Evolutionary conservation across 805 yeast species (phyloP), one percentile per base, ranked within the genome.

Genomic region (Sugiyamaella boreocaroliniensis): DNA sequence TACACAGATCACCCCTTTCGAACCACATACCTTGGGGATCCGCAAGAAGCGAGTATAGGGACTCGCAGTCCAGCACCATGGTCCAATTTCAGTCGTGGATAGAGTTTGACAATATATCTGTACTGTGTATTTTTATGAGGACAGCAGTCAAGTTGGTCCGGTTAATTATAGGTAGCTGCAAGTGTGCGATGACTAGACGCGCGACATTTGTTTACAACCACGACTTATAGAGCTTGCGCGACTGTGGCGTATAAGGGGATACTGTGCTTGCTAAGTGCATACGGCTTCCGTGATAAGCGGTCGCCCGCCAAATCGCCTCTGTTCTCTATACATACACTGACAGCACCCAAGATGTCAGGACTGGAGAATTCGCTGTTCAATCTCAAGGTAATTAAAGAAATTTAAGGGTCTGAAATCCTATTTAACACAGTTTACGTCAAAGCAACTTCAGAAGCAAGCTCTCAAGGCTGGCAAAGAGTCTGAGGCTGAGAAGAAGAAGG

Each of bases 381-480:
- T 61, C 70, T 83, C 43, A 83, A 82, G 68, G 77, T 73, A 58
- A 71, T 58, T 29, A 2, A 6, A 32, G 3, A 11, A 8, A 14
- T 29, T 8, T 16, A n/a, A 4, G 5, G 19, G 7, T 26, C 19
- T 34, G 32, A 16, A 4, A 29, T n/a, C 19, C 47, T 29, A 42
- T 40, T 45, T 19, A 40, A 42, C 18, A n/a, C 11, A 81, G 75
- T 93, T 93, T 70, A 93, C 99, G 2, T 92, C 98, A 1, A 93
- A 93, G 69, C 96, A 87, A 73, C 76, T 93, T 53, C 85, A 82
- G 61, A 79, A 90, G 67, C 99, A 93, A 70, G 92, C 98, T 1
- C 78, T 83, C 29, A 86, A 84, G 67, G 90, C 98, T 2, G 87
- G 89, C 1, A 90, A 89, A 65, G 99, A 93, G 65, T 96, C 89